Evolutionary conservation across 441 rosid genomes (phyloP).

Genomic region (Pelargonium australe): DNA sequence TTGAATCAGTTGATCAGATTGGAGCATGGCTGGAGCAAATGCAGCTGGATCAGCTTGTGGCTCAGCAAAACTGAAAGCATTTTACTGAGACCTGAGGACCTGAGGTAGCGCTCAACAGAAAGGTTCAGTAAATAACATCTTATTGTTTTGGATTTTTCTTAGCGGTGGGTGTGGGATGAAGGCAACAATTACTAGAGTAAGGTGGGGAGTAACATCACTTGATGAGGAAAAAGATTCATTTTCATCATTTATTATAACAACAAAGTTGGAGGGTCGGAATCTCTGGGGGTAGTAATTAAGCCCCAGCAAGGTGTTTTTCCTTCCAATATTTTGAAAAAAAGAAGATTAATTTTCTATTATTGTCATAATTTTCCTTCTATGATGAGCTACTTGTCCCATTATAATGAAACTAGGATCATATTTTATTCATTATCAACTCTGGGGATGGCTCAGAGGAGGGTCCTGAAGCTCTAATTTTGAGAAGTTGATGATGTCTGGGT

Average conservation of each 20-base stretch:
- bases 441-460: background rate
- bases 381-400: background rate
- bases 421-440: background rate
- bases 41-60: slow-evolving; percentile 85
- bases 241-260: background rate
- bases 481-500: background rate
- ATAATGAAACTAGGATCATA: background rate
- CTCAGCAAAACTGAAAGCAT: slow-evolving; percentile 64
- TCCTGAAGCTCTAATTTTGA: background rate
- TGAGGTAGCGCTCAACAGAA: slow-evolving; percentile 33
- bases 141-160: background rate
- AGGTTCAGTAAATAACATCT: slow-evolving; percentile 11
- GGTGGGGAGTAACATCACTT: background rate
- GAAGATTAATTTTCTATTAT: background rate
- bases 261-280: background rate
- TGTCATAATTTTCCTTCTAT: background rate
- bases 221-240: background rate
- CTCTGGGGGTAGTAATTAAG: background rate
- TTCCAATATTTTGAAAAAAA: background rate
- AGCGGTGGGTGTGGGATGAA: background rate
- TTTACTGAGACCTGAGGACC: slow-evolving; percentile 14
- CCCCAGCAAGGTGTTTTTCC: background rate
- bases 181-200: background rate
- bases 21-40: slow-evolving; percentile 81
- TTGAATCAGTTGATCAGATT: slow-evolving; percentile 45